Evolutionary conservation across 2,329 filamentous ascomycete species (phyloP), one percentile per base, ranked within the genome.

Genomic region (Epichloe glyceriae): DNA sequence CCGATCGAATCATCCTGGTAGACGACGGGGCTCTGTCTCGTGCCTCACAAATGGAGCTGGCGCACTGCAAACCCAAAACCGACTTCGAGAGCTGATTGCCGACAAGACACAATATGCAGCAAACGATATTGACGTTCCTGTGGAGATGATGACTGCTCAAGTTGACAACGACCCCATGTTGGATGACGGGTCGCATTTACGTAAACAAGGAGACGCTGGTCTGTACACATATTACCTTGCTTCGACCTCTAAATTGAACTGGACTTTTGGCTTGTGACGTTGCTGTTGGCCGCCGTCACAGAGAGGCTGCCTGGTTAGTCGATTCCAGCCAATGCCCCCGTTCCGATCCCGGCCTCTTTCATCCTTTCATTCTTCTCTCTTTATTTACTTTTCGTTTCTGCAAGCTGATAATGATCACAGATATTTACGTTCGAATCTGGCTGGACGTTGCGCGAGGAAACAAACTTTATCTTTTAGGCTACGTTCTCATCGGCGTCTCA

Each of bases 381-480:
- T 11, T 4, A 17, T 40, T 1, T 19, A 10, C 3, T 10, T 14
- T 11, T 2, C 3, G n/a, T 19, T 19, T 20, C 3, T 19, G 39
- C 39, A 10, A 40, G n/a, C 39, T 40, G 8, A 40, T 11, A 7
- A 17, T 19, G n/a, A 11, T 11, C 6, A 3, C 34, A 48, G 46
- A 48, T 19, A 48, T 48, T 20, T 48, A 40, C 19, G 37, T 48
- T n/a, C 46, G 46, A 30, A 42, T 48, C 17, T 48, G 46, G 46
- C 38, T 48, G 7, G 46, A 42, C 22, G 37, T 41, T n/a, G 38
- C 34, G 14, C 46, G 19, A 19, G 14, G 19, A 15, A 33, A 35
- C 14, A 48, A 39, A 20, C 15, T 42, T 2, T 48, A 48, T 20
- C 38, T 48, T 15, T 17, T 48, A n/a, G 46, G 46, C 17, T 48